These are phyloP conservation scores for Fusarium denticulatum DNA, from an alignment of 2,329 filamentous ascomycete genomes.

Conservation along the genomic window DNA sequence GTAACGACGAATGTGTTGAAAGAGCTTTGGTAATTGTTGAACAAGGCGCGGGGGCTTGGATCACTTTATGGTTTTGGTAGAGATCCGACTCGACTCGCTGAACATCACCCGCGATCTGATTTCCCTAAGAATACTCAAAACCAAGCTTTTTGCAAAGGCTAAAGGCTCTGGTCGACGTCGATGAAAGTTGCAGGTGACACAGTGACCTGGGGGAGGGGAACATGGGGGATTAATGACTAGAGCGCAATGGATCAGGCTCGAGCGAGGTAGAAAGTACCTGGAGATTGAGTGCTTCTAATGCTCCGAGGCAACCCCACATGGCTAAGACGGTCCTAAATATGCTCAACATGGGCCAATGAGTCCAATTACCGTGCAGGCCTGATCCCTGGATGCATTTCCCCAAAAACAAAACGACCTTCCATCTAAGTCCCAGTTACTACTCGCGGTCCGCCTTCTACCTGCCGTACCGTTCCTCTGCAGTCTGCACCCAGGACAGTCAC, in stretches of 20 bases:
- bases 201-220: conserved; percentile 30
- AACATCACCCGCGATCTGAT: neutral
- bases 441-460: conserved; percentile 6
- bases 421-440: conserved; percentile 8
- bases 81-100: neutral
- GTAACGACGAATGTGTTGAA: conserved; percentile 27
- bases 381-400: conserved; percentile 11
- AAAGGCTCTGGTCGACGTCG: conserved; percentile 35
- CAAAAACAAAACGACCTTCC: conserved; percentile 21
- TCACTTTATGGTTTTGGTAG: conserved; percentile 16
- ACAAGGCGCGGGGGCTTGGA: neutral
- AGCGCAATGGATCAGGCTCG: conserved; percentile 3
- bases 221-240: conserved; percentile 19
- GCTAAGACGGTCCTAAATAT: neutral
- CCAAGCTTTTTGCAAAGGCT: conserved; percentile 14
- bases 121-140: neutral
- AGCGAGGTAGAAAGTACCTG: conserved; percentile 27
- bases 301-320: conserved; percentile 36
- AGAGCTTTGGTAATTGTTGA: conserved; percentile 10
- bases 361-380: conserved; percentile 9
- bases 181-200: conserved; percentile 41
- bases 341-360: neutral
- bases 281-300: conserved; percentile 7
- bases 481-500: conserved; percentile 14
- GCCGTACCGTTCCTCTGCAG: conserved; percentile 23